Evolutionary conservation across 2,329 filamentous ascomycete species (phyloP), one percentile per base, ranked within the genome.

Genomic region (Penicillium corylophilum): DNA sequence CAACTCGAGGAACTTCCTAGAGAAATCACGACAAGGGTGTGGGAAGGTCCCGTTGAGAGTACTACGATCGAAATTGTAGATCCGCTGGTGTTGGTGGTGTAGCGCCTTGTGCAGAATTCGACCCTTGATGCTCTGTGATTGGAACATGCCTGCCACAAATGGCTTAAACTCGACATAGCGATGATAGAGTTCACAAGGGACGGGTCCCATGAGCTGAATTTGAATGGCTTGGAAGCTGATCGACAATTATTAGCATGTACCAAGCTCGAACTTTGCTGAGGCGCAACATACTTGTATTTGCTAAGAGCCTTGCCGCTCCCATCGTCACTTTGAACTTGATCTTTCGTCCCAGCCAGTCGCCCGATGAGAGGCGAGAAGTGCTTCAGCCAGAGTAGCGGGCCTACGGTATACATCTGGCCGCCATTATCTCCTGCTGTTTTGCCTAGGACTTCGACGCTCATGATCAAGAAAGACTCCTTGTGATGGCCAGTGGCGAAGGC

Each of bases 101-200:
- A 97, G 79, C 1, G 90, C 89, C 64, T 87, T 87, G 71, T 94
- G 90, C 18, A 96, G 77, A 41, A 96, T 79, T 56, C 84, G 86
- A 16, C 93, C 93, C 44, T 88, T 82, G 4, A 96, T 64, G 46
- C 91, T 92, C 24, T 83, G 82, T 9, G 84, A 83, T 1, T 85
- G 87, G 73, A 96, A 97, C 85, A 96, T 95, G 57, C 85, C 83
- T 45, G 89, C 89, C 48, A 97, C 88, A 65, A 96, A 90, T 23
- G 92, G 91, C 50, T 85, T 88, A 73, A 96, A 96, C 69, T 95
- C 92, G 51, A 96, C 92, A 66, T 88, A 97, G 60, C 91, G 88
- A 69, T 96, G 92, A 70, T 96, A 96, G 29, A 97, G 78, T 55
- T 85, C 78, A 2, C 83, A 77, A 0, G 93, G 92, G 0, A 94